Evolutionary conservation across 257 asterid genomes (phyloP), one percentile per base, ranked within the genome.

Genomic region (Misopates orontium): DNA sequence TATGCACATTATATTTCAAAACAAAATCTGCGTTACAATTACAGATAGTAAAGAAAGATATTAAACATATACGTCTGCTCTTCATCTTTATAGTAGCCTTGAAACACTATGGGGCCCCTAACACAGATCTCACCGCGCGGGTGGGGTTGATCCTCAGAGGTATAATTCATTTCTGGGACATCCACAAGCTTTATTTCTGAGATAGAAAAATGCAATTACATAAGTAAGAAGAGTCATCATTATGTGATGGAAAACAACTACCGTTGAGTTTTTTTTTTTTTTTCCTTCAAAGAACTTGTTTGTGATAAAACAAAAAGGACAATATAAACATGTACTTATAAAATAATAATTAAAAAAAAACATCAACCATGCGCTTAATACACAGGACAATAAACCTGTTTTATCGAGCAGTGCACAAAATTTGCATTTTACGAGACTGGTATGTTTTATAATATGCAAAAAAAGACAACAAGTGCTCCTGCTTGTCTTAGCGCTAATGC

Each of bases 111-210:
- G 73, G 89, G 98, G 19, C 98, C 98, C 78, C 98, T 83, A 57
- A 90, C 90, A 75, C 98, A 93, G 76, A 93, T 90, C 88, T 93
- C 98, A 55, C 98, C 98, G 32, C 98, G 96, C 56, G 97, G 98
- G 79, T 87, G 78, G 53, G 98, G 98, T 71, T 75, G 84, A 90
- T 93, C 98, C 78, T 78, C 88, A 20, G 95, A 84, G 23, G 98
- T 89, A 77, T 93, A 93, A 75, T 84, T 89, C 98, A 93, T 93
- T 79, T 93, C 98, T 13, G 97, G 95, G 65, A 93, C 97, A 60
- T 90, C 97, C 71, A 87, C 97, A 66, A 93, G 97, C 81, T 93
- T 93, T 60, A 93, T 68, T 77, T 87, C 98, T 89, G 87, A 14
- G 8, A 21, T 18, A 41, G 21, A 61, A 22, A 59, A 2, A 13